Conservation (phyloP, 768 basidiomycete genomes). For the Tulasnella calospora region DNA sequence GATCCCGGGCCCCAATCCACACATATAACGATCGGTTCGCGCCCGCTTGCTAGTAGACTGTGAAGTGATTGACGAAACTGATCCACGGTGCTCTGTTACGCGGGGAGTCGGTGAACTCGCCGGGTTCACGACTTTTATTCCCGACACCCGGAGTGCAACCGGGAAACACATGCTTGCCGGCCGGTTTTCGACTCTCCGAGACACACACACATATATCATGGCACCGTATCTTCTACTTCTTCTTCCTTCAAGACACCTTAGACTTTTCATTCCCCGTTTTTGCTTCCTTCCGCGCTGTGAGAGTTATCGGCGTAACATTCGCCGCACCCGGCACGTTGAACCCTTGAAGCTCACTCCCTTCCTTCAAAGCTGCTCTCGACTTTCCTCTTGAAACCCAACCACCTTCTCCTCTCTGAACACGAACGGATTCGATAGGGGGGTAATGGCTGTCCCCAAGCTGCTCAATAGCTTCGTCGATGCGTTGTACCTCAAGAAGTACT, state of each 20-base stretch:
- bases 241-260: neutral
- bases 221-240: neutral
- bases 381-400: neutral
- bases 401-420: neutral
- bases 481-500: slow-evolving; percentile 5
- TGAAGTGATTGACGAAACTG: neutral
- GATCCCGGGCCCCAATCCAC: neutral
- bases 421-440: neutral
- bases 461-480: neutral
- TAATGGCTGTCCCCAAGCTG: neutral
- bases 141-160: neutral
- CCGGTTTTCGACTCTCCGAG: neutral
- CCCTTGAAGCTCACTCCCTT: neutral
- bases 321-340: neutral
- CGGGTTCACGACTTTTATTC: neutral
- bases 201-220: neutral
- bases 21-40: neutral
- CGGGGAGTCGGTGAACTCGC: neutral
- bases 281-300: neutral
- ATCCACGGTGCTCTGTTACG: neutral
- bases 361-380: neutral
- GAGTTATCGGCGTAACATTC: neutral
- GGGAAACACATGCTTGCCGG: neutral
- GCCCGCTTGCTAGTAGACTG: neutral
- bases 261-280: neutral